Evolutionary conservation across 345 rosid species (phyloP), one percentile per base, ranked within the genome.

Genomic region (Salix suchowensis): DNA sequence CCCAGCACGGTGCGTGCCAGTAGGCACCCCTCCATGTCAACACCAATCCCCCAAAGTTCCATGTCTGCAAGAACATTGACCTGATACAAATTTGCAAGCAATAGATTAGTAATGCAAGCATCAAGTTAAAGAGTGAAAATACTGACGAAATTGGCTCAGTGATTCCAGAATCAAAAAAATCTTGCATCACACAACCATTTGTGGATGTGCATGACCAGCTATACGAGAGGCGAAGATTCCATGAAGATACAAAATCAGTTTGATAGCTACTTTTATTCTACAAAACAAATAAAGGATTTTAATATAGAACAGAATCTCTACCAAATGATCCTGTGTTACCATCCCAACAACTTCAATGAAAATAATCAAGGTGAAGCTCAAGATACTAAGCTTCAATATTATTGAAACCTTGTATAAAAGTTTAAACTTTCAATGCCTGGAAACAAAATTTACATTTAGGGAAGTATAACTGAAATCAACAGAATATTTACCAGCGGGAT

Each of bases 11-110:
- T 88, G 42, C 92, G 89, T 72, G 97, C 97, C 80, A 61, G 79
- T 74, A 89, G 88, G 86, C 98, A 93, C 72, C 91, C 93, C 84
- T 91, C 97, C 88, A 91, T 87, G 86, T 93, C 93, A 77, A 95
- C 90, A 74, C 98, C 98, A 58, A 93, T 88, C 60, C 98, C 98
- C 91, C 94, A 89, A 42, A 88, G 87, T 84, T 95, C 98, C 98
- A 95, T 93, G 76, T 93, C 97, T 46, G 98, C 98, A 55, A 95
- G 91, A 84, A 93, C 90, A 80, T 85, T 88, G 64, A 95, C 97
- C 98, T 94, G 83, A 67, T 75, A 80, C 67, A 73, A 58, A 82
- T 76, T 65, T 52, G 48, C 55, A 71, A 44, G 65, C 46, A 72
- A 73, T 70, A 78, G 65, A 67, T 39, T 66, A 30, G 69, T 44